phyloP scores from a whole-genome alignment of 805 yeast genomes.

The Saturnispora kantuleensis region DNA sequence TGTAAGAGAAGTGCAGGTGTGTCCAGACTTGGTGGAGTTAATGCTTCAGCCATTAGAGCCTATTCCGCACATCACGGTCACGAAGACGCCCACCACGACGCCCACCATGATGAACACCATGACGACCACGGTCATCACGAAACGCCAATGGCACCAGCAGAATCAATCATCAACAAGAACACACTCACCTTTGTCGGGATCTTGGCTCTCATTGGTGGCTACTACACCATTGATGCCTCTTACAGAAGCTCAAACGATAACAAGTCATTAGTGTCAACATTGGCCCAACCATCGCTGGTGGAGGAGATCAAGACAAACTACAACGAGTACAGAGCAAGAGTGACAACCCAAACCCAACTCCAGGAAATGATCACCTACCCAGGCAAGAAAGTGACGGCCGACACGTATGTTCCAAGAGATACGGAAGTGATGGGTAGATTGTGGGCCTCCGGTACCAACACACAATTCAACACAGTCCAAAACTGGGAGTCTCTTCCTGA shows the following conservation, averaged over 20 bases:
- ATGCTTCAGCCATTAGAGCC: background rate
- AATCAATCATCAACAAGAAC: slow-evolving; percentile 21
- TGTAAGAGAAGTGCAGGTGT: background rate
- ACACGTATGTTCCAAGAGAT: slow-evolving; percentile 17
- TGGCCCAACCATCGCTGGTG: slow-evolving; percentile 13
- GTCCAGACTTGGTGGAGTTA: background rate
- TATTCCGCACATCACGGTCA: slow-evolving; percentile 12
- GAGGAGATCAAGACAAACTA: slow-evolving; percentile 18
- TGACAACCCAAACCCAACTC: slow-evolving; percentile 15
- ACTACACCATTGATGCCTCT: slow-evolving; percentile 38
- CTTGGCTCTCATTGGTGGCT: slow-evolving; percentile 30
- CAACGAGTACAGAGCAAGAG: slow-evolving; percentile 18
- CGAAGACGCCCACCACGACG: slow-evolving; percentile 3
- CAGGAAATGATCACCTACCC: slow-evolving; percentile 16
- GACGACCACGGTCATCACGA: slow-evolving; percentile 16
- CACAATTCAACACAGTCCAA: slow-evolving; percentile 21
- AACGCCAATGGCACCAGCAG: slow-evolving; percentile 20
- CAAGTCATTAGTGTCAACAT: slow-evolving; percentile 15
- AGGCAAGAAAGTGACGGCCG: slow-evolving; percentile 11
- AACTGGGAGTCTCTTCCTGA: slow-evolving; percentile 23
- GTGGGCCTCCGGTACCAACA: slow-evolving; percentile 20
- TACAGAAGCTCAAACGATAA: slow-evolving; percentile 37
- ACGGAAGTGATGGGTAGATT: slow-evolving; percentile 26
- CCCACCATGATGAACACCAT: slow-evolving; percentile 12
- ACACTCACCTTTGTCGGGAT: slow-evolving; percentile 17